phyloP scores from a whole-genome alignment of 2,329 filamentous ascomycete genomes.

The Botrytis deweyae region DNA sequence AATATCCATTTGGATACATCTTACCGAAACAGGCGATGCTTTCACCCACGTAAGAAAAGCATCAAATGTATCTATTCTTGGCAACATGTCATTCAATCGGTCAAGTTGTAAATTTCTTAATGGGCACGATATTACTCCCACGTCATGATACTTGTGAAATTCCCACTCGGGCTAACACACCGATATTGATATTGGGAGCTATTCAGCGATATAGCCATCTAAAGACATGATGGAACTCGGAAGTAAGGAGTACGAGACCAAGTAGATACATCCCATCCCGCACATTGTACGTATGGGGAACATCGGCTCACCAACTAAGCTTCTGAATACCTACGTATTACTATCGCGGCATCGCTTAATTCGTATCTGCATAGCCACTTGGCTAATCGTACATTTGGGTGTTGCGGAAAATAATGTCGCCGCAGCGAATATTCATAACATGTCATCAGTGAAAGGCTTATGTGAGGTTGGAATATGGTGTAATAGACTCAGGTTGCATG shows the following conservation, averaged over 20 bases:
- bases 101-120: neutral
- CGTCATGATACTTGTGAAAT: neutral
- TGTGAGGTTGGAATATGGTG: neutral
- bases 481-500: slow-evolving; percentile 3
- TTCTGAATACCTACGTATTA: slow-evolving; percentile 1
- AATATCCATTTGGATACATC: neutral
- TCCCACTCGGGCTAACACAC: slow-evolving; percentile 7
- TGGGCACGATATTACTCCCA: neutral
- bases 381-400: neutral
- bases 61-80: slow-evolving; percentile 1
- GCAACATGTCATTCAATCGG: neutral
- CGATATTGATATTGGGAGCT: neutral
- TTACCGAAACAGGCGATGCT: neutral
- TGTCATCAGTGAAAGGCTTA: neutral
- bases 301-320: slow-evolving; percentile 1
- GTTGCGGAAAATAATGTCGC: slow-evolving; percentile 10
- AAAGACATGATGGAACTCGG: slow-evolving; percentile 13
- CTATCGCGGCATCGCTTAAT: slow-evolving; percentile 11
- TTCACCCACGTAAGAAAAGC: neutral
- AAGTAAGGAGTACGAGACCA: slow-evolving; percentile 18
- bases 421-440: neutral
- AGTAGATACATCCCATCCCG: neutral
- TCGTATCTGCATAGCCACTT: slow-evolving; percentile 23
- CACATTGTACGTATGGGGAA: neutral
- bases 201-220: slow-evolving; percentile 7